phyloP scores from a whole-genome alignment of 768 basidiomycete genomes.

The Amanita inopinata region DNA sequence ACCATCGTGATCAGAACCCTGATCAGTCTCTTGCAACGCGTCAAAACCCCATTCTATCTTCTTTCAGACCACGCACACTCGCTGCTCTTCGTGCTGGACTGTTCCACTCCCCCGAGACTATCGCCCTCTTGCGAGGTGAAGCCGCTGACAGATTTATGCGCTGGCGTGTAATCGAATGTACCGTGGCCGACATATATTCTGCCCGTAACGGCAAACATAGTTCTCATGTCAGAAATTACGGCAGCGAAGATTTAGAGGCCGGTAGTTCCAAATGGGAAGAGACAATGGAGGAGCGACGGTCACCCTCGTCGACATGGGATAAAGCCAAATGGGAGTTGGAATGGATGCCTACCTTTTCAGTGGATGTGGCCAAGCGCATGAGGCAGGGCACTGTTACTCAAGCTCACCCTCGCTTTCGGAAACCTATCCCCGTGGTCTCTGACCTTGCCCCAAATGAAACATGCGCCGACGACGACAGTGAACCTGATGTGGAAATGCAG shows the following conservation, averaged over 20 bases:
- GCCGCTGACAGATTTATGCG: conserved; percentile 61
- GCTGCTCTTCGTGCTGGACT: conserved; percentile 47
- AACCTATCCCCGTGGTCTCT: neutral
- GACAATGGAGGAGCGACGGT: neutral
- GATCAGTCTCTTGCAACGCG: neutral
- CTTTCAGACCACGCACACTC: conserved; percentile 44
- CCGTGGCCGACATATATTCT: conserved; percentile 31
- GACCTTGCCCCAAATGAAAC: no score
- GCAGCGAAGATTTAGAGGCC: no score
- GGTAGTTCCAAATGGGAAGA: conserved; percentile 12
- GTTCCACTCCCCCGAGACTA: conserved; percentile 55
- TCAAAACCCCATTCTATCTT: conserved; percentile 25
- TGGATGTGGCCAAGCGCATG: conserved; percentile 45
- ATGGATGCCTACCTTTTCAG: conserved; percentile 51
- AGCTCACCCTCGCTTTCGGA: no score
- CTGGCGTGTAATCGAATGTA: conserved; percentile 63
- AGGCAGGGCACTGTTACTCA: conserved; percentile 27
- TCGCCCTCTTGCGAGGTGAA: conserved; percentile 47
- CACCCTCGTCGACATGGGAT: conserved; percentile 32
- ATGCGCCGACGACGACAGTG: neutral
- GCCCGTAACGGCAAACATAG: neutral
- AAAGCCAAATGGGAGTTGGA: conserved; percentile 60
- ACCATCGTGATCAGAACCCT: conserved; percentile 14
- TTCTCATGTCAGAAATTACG: neutral
- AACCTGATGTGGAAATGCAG: no score